A percentile compares a stretch with the other conserved stretches of the same genome.
Conservation (phyloP, 306 rosid species). For the Cucumis cinereus region DNA sequence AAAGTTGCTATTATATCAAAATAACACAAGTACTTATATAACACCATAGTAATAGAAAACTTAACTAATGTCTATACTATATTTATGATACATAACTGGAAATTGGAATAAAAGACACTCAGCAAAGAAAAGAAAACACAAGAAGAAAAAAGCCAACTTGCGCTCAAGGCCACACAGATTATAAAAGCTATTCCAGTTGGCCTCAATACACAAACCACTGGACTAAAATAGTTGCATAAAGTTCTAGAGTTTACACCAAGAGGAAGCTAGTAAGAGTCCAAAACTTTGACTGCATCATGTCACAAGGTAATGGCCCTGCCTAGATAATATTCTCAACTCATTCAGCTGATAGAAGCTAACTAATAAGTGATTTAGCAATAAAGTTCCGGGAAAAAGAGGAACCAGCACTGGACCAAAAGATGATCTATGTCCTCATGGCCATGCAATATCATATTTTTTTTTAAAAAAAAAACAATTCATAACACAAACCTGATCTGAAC, state of each 20-base stretch:
- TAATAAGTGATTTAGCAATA: background rate
- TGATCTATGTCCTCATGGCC: background rate
- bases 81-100: background rate
- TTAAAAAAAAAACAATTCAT: background rate
- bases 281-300: background rate
- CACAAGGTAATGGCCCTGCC: background rate
- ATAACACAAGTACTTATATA: background rate
- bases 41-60: background rate
- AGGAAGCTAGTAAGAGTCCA: background rate
- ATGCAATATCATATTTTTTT: background rate
- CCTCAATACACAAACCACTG: background rate
- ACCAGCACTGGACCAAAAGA: background rate
- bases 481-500: background rate
- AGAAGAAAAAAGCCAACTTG: background rate
- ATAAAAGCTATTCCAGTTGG: background rate
- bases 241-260: background rate
- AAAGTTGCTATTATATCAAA: background rate
- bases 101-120: background rate
- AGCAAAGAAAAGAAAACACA: background rate
- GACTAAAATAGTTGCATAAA: background rate
- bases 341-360: background rate
- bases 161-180: background rate
- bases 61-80: background rate
- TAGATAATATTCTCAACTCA: background rate
- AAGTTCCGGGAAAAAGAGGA: background rate